phyloP scores from a whole-genome alignment of 345 rosid species.

The Syzygium aromaticum region DNA sequence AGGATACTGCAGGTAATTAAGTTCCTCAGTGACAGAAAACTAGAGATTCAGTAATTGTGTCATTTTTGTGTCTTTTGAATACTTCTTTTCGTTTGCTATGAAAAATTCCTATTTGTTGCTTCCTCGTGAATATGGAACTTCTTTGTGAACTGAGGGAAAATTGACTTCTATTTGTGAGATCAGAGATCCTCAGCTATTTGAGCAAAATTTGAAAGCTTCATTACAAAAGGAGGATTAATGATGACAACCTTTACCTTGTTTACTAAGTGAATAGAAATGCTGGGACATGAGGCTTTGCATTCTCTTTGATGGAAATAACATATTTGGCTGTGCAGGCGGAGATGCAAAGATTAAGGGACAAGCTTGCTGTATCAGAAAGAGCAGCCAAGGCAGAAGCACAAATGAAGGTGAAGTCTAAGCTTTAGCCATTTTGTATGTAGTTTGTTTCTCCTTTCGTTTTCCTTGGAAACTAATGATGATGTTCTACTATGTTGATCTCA shows the following conservation, averaged over 20 bases:
- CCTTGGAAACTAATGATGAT: neutral
- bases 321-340: constrained; percentile 46
- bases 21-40: neutral
- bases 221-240: neutral
- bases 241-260: neutral
- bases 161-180: neutral
- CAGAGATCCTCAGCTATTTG: neutral
- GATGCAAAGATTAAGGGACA: constrained; percentile 79
- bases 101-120: neutral
- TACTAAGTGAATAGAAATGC: neutral
- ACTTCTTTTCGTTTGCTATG: neutral
- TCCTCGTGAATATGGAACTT: neutral
- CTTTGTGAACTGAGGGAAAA: neutral
- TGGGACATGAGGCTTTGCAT: neutral
- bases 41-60: neutral
- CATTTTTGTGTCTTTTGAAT: neutral
- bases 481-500: constrained; percentile 11
- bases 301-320: neutral
- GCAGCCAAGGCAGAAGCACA: constrained; percentile 89
- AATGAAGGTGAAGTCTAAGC: constrained; percentile 47
- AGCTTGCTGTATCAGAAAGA: constrained; percentile 65
- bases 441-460: neutral
- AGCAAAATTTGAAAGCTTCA: neutral
- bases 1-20: constrained; percentile 64
- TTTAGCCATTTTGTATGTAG: neutral